Evolutionary conservation across 306 rosid genomes (phyloP).

Genomic region (Elaeagnus macrophylla): DNA sequence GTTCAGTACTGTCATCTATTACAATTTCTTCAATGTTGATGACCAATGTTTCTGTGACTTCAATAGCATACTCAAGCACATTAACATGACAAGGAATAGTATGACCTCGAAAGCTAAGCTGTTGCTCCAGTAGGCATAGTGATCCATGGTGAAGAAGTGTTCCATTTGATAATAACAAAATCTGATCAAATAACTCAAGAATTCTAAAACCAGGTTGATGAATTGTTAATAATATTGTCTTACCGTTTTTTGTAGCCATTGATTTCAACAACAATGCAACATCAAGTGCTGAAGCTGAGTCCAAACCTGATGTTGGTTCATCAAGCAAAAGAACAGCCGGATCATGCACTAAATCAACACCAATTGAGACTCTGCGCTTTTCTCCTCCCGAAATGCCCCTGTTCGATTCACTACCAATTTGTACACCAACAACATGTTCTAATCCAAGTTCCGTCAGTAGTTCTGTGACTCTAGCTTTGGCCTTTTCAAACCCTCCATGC

Average conservation of each 20-base stretch:
- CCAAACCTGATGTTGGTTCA: constrained; percentile 44
- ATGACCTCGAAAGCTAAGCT: constrained; percentile 21
- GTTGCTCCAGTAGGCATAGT: constrained; percentile 21
- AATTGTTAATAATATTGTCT: constrained; percentile 36
- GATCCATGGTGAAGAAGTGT: constrained; percentile 36
- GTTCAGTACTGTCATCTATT: constrained; percentile 2
- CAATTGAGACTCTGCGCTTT: constrained; percentile 34
- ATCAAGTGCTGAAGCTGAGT: constrained; percentile 37
- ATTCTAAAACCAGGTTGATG: constrained; percentile 40
- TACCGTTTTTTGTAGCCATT: constrained; percentile 32
- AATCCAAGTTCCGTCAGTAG: constrained; percentile 35
- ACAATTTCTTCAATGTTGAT: constrained; percentile 10
- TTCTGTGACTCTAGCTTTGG: constrained; percentile 23
- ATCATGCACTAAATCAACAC: constrained; percentile 34
- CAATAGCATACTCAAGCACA: constrained; percentile 38
- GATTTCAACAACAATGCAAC: constrained; percentile 33
- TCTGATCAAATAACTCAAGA: constrained; percentile 34
- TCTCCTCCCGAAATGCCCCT: constrained; percentile 39
- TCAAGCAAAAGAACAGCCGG: constrained; percentile 40
- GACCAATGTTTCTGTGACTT: constrained; percentile 22
- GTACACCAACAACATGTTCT: constrained; percentile 20
- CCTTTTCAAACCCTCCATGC: constrained; percentile 22
- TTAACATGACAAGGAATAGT: constrained; percentile 35
- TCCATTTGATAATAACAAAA: constrained; percentile 29
- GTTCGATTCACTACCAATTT: constrained; percentile 28